Percentiles rank a stretch among this genome's conserved stretches.
Conservation (phyloP, 2,329 filamentous ascomycete genomes). For the Colletotrichum filicis region DNA sequence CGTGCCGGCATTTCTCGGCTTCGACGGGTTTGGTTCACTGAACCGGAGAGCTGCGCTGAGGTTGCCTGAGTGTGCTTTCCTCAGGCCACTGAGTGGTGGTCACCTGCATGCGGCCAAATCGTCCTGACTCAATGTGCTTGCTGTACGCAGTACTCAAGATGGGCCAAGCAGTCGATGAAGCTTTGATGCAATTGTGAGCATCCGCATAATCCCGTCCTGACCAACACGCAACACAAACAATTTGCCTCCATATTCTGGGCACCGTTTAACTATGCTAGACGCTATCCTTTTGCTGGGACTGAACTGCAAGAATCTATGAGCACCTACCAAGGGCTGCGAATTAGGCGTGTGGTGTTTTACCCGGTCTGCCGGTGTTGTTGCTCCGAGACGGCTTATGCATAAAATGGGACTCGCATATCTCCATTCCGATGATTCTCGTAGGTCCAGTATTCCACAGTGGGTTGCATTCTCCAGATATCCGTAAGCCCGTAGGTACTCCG, state of each 20-base stretch:
- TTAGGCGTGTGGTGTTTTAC: background rate
- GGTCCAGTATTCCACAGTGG: background rate
- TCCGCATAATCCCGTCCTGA: conserved; percentile 7
- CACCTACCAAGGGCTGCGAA: background rate
- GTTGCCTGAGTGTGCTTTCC: background rate
- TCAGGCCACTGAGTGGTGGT: conserved; percentile 7
- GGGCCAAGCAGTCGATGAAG: background rate
- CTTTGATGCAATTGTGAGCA: background rate
- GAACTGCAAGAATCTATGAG: background rate
- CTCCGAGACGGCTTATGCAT: background rate
- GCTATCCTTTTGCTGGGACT: background rate
- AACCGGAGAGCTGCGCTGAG: background rate
- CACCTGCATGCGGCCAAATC: conserved; percentile 3
- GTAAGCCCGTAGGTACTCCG: background rate
- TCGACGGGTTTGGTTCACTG: background rate
- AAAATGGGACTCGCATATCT: background rate
- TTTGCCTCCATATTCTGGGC: no score
- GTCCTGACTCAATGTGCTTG: background rate
- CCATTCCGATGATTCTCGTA: background rate
- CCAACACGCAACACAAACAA: background rate
- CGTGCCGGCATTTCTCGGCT: conserved; percentile 33
- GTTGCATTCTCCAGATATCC: background rate
- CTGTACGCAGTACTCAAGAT: background rate
- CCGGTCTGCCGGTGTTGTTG: background rate
- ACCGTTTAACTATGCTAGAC: background rate